Evolutionary conservation across 2,329 filamentous ascomycete genomes (phyloP).

Genomic region (Grosmannia clavigera): DNA sequence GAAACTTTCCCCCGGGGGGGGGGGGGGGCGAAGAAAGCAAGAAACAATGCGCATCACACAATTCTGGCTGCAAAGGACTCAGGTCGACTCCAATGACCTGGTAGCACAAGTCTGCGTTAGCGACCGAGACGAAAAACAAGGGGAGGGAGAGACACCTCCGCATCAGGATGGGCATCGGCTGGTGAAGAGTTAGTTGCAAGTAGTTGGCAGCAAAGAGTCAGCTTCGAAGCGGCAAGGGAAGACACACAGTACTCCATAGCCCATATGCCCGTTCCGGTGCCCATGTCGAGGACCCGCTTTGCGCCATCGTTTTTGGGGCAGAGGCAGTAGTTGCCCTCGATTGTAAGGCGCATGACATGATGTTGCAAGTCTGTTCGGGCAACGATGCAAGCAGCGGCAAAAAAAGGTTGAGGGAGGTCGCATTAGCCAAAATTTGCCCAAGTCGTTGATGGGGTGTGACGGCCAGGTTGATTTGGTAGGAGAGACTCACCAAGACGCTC

Average conservation of each 20-base stretch:
- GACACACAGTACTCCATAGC: conserved; percentile 13
- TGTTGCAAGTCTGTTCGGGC: conserved; percentile 11
- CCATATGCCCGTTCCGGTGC: conserved; percentile 15
- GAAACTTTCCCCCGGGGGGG: too few species aligned
- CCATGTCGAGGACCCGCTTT: conserved; percentile 12
- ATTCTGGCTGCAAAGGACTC: conserved; percentile 13
- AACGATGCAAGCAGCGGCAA: too few species aligned
- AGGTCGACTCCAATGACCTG: conserved; percentile 14
- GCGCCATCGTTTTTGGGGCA: conserved; percentile 13
- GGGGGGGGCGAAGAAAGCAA: too few species aligned
- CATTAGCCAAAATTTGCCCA: background rate
- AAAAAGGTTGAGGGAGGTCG: background rate
- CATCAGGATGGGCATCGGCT: conserved; percentile 14
- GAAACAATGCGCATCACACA: conserved; percentile 4
- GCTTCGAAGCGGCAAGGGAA: too few species aligned
- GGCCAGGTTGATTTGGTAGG: background rate
- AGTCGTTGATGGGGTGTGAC: background rate
- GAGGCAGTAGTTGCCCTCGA: conserved; percentile 10
- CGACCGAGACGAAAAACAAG: background rate
- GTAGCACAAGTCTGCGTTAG: background rate
- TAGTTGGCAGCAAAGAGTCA: background rate
- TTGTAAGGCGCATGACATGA: conserved; percentile 11
- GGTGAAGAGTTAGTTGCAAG: background rate
- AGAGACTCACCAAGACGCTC: conserved; percentile 12
- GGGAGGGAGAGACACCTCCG: conserved; percentile 1